phyloP scores from a whole-genome alignment of 2,329 filamentous ascomycete species.

The Exutisphaerella laricina region DNA sequence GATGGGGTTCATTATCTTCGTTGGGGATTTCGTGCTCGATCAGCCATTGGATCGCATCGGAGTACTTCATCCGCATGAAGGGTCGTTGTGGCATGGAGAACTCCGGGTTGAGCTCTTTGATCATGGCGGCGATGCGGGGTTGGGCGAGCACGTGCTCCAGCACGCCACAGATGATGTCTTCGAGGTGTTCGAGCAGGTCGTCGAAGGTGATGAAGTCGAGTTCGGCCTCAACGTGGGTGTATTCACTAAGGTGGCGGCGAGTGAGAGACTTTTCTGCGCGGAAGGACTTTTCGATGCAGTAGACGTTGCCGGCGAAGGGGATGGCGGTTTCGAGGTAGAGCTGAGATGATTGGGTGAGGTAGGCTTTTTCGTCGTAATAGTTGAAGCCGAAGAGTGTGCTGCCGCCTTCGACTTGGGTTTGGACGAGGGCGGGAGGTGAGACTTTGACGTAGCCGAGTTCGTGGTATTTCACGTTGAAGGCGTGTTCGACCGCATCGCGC shows the following conservation, averaged over 20 bases:
- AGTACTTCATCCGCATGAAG: slow-evolving; percentile 92
- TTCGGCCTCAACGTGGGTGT: slow-evolving; percentile 94
- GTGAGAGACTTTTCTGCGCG: slow-evolving; percentile 95
- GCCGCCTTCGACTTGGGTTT: slow-evolving; percentile 91
- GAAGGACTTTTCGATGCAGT: slow-evolving; percentile 98
- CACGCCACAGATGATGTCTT: slow-evolving; percentile 80
- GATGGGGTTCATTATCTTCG: slow-evolving; percentile 84
- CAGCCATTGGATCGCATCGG: slow-evolving; percentile 92
- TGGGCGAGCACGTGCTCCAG: slow-evolving; percentile 72
- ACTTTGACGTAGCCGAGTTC: slow-evolving; percentile 76
- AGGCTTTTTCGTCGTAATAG: slow-evolving; percentile 86
- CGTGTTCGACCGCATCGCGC: slow-evolving; percentile 70
- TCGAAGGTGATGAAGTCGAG: slow-evolving; percentile 92
- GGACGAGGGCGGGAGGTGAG: slow-evolving; percentile 82
- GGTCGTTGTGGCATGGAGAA: slow-evolving; percentile 78
- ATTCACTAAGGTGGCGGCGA: slow-evolving; percentile 88
- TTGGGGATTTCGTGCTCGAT: slow-evolving; percentile 84
- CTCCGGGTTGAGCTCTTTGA: slow-evolving; percentile 84
- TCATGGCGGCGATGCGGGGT: slow-evolving; percentile 62
- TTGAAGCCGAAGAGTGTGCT: slow-evolving; percentile 83
- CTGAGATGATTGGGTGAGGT: slow-evolving; percentile 94
- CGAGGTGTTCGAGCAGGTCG: slow-evolving; percentile 80
- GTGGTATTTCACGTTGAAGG: slow-evolving; percentile 74
- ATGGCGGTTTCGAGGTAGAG: slow-evolving; percentile 95
- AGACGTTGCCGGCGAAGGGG: slow-evolving; percentile 86